A percentile compares a stretch with the other conserved stretches of the same genome.
phyloP scores from a whole-genome alignment of 176 grass and related monocot genomes.

The Musa schizocarpa region DNA sequence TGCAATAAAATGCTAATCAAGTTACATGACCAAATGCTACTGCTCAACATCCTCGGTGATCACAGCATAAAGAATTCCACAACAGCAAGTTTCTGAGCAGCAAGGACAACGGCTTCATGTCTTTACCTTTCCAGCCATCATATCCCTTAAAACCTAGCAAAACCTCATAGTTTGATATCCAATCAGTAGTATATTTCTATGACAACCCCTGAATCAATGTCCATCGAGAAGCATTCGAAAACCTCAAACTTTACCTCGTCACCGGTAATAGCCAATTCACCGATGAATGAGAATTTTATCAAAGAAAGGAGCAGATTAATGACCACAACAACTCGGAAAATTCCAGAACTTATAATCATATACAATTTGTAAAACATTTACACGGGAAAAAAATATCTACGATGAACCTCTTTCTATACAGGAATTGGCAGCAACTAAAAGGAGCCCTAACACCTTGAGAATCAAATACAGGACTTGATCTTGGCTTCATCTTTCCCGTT shows the following conservation, averaged over 20 bases:
- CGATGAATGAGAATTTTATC: not conserved
- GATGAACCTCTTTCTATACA: no score
- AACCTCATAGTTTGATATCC: not conserved
- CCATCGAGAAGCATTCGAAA: not conserved
- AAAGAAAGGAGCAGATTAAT: not conserved
- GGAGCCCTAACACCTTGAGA: no score
- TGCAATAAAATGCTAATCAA: not conserved
- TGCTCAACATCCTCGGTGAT: not conserved
- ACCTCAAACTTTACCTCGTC: not conserved
- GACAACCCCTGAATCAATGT: not conserved
- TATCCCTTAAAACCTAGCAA: not conserved
- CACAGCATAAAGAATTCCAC: not conserved
- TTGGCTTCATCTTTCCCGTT: no score
- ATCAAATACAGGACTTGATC: no score
- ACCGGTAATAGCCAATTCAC: not conserved
- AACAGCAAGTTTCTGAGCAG: not conserved
- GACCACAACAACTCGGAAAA: no score
- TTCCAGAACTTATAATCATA: no score
- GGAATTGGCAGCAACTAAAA: no score
- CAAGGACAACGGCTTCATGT: not conserved
- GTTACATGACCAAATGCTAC: not conserved
- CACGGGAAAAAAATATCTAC: no score
- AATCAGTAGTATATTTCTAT: not conserved
- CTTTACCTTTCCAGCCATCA: not conserved
- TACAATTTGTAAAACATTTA: no score